Percentiles rank a stretch among this genome's conserved stretches.
These are phyloP conservation scores for Trichoderma lentiforme DNA, from an alignment of 2,329 filamentous ascomycete genomes.

Conservation along the genomic window DNA sequence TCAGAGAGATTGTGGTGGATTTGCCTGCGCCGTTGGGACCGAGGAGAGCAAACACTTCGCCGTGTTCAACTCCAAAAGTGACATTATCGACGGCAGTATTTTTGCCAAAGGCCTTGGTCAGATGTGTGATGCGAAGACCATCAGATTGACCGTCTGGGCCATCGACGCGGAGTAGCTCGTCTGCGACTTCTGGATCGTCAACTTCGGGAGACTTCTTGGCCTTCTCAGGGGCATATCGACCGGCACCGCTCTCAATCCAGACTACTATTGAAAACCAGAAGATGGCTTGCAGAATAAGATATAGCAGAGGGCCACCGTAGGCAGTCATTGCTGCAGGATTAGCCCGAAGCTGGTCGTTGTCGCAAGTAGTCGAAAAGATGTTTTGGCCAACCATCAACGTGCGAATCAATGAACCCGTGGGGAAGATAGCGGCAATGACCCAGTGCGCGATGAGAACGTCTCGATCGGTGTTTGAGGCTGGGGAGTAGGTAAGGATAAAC, in stretches of 20 bases:
- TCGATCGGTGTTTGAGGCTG: constrained; percentile 62
- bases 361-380: constrained; percentile 73
- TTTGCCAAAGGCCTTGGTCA: constrained; percentile 65
- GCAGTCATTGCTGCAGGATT: constrained; percentile 63
- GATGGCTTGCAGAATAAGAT: constrained; percentile 68
- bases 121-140: constrained; percentile 60
- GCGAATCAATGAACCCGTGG: constrained; percentile 53
- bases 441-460: constrained; percentile 70
- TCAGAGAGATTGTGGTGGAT: constrained; percentile 67
- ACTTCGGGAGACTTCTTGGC: constrained; percentile 19
- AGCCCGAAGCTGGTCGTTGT: constrained; percentile 44
- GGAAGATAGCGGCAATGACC: constrained; percentile 59
- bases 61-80: constrained; percentile 63
- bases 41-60: constrained; percentile 71
- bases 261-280: constrained; percentile 66
- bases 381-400: constrained; percentile 73
- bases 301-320: constrained; percentile 79
- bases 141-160: constrained; percentile 32
- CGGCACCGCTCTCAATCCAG: constrained; percentile 68
- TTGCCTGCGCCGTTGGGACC: constrained; percentile 78
- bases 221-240: constrained; percentile 19
- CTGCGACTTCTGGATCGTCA: constrained; percentile 29
- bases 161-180: constrained; percentile 28
- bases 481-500: constrained; percentile 67
- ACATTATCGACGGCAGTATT: constrained; percentile 67